Conservation (phyloP, 176 grass and related monocot species). For the Alopecurus myosuroides region DNA sequence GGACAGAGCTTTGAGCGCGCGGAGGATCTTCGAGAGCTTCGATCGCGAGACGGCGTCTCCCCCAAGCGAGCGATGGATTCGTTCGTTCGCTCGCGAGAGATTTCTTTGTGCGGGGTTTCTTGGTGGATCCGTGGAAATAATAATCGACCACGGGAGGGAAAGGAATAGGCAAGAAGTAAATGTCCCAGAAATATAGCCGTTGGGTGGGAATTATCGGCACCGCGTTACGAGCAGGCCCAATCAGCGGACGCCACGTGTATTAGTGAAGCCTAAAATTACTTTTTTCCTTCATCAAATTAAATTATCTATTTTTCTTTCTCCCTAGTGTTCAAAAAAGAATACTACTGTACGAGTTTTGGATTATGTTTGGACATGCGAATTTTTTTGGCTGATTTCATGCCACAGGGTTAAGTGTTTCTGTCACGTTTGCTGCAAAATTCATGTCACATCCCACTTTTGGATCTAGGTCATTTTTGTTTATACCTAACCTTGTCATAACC, state of each 20-base stretch:
- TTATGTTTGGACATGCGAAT: neutral
- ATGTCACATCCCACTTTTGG: neutral
- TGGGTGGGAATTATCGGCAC: neutral
- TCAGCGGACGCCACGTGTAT: neutral
- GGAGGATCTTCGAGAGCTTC: neutral
- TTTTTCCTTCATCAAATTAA: neutral
- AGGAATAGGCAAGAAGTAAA: neutral
- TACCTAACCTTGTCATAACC: neutral
- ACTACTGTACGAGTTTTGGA: too few relatives aligned
- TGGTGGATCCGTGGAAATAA: neutral
- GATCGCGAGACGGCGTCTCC: neutral
- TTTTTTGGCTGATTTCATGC: neutral
- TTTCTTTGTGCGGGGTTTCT: neutral
- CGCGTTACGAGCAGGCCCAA: neutral
- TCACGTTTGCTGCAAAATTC: neutral
- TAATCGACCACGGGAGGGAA: neutral
- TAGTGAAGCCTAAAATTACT: neutral
- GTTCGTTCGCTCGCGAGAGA: slow-evolving; percentile 1
- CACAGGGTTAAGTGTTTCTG: neutral
- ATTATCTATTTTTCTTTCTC: neutral
- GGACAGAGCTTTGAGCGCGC: neutral
- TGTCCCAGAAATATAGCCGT: slow-evolving; percentile 8
- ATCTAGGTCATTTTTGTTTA: neutral
- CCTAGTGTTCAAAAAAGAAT: too few relatives aligned
- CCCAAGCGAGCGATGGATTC: neutral